These are phyloP conservation scores for Colletotrichum liaoningense DNA, from an alignment of 2,329 filamentous ascomycete species.

Conservation along the genomic window DNA sequence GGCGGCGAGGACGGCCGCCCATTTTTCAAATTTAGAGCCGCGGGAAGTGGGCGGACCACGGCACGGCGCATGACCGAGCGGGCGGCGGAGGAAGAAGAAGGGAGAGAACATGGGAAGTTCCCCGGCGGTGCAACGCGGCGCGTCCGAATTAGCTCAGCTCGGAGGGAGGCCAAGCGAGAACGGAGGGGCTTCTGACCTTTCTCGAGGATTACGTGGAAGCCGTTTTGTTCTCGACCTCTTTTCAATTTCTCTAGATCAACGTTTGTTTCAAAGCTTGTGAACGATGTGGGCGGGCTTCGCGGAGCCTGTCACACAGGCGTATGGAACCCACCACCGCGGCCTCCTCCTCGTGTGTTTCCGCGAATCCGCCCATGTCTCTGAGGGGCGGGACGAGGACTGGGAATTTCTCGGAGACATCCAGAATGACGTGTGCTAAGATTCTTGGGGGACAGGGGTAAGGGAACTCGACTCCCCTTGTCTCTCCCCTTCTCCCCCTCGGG, in stretches of 20 bases:
- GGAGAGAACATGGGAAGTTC: not conserved
- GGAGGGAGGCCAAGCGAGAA: constrained; percentile 14
- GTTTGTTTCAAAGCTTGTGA: not conserved
- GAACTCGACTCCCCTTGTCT: not conserved
- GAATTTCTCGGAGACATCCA: not conserved
- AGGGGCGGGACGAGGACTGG: not conserved
- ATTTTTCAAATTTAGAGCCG: not conserved
- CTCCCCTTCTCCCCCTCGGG: not conserved
- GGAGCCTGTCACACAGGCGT: not conserved
- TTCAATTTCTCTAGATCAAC: not conserved
- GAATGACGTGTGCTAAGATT: constrained; percentile 31
- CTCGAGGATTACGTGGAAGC: not conserved
- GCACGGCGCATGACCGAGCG: constrained; percentile 25
- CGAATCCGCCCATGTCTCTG: not conserved
- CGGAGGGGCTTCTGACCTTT: not conserved
- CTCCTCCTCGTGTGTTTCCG: not conserved
- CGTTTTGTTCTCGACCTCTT: not conserved
- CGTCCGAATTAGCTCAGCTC: constrained; percentile 10
- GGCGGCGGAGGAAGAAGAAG: not conserved
- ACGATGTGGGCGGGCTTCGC: not conserved
- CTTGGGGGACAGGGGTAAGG: not conserved
- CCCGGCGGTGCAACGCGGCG: not conserved
- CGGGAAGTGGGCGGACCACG: constrained; percentile 25
- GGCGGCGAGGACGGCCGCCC: not conserved
- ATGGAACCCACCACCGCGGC: not conserved